Evolutionary conservation across 129 eudicot genomes (phyloP), one percentile per base, ranked within the genome.

Genomic region (Pulicaria dysenterica): DNA sequence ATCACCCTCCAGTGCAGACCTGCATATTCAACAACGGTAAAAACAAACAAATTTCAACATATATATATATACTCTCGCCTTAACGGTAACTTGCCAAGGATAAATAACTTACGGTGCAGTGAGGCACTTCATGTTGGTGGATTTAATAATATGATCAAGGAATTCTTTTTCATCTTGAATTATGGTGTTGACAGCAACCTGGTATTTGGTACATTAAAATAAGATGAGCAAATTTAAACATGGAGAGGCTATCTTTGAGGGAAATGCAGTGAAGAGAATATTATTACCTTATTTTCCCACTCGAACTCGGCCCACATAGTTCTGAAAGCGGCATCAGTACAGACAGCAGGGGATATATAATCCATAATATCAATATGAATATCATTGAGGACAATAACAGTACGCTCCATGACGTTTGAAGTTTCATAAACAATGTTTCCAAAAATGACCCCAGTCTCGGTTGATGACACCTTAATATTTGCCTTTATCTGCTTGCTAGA

Each of bases 291-390:
- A 75, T 93, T 93, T 86, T 93, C 98, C 98, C 98, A 93, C 76
- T 93, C 98, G 69, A 93, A 93, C 77, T 93, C 98, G 0, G 98
- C 98, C 98, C 98, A 93, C 98, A 93, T 93, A 17, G 93, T 87
- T 70, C 98, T 84, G 53, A 93, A 93, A 14, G 96, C 96, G 46
- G 89, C 90, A 81, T 93, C 98, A 73, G 89, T 84, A 64, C 98
- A 93, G 3, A 85, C 89, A 17, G 98, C 98, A 67, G 98, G 98
- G 55, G 98, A 93, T 41, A 93, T 93, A 65, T 93, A 93, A 64
- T 93, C 98, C 98, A 93, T 93, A 69, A 93, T 90, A 76, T 93
- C 98, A 64, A 93, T 93, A 79, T 93, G 98, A 67, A 93, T 90
- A 78, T 93, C 98, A 77, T 93, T 93, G 11, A 93, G 93, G 45